Conservation (phyloP, 352 stramenopile species). For the Phytophthora citrophthora region DNA sequence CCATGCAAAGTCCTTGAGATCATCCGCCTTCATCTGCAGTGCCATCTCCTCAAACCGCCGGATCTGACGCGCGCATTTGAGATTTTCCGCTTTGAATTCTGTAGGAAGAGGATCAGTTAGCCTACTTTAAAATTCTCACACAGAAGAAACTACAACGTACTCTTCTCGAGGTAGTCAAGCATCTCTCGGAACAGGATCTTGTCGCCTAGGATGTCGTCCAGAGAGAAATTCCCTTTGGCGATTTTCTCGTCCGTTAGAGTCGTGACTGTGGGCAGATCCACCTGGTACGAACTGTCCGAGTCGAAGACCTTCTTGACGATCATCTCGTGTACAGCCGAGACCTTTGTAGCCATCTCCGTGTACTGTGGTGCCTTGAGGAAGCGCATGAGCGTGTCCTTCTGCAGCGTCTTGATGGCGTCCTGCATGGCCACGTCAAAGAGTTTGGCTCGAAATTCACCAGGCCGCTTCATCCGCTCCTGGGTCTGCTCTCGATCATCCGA, state of each 20-base stretch:
- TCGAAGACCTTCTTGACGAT: slow-evolving; percentile 75
- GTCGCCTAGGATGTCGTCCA: slow-evolving; percentile 85
- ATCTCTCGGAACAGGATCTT: slow-evolving; percentile 87
- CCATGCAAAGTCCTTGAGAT: slow-evolving; percentile 85
- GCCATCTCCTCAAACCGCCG: slow-evolving; percentile 80
- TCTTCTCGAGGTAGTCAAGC: slow-evolving; percentile 88
- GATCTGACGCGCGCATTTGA: slow-evolving; percentile 86
- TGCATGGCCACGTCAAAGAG: slow-evolving; percentile 86
- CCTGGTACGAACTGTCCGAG: slow-evolving; percentile 68
- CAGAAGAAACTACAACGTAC: slow-evolving; percentile 35
- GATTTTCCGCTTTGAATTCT: slow-evolving; percentile 89
- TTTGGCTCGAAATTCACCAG: slow-evolving; percentile 75
- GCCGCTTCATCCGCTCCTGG: slow-evolving; percentile 85
- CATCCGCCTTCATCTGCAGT: slow-evolving; percentile 66
- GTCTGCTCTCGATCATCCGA: slow-evolving; percentile 81
- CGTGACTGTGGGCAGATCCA: slow-evolving; percentile 63
- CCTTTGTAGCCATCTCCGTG: slow-evolving; percentile 74
- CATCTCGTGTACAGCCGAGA: slow-evolving; percentile 56
- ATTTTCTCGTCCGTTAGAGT: slow-evolving; percentile 70
- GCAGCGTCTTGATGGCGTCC: slow-evolving; percentile 85
- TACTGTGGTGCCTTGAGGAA: slow-evolving; percentile 85
- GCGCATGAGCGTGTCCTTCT: slow-evolving; percentile 81
- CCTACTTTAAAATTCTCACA: neutral
- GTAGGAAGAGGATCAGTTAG: slow-evolving; percentile 1
- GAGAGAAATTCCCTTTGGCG: slow-evolving; percentile 60